A percentile compares a stretch with the other conserved stretches of the same genome.
Conservation (phyloP, 169 alveolate genomes). For the Plasmodium gallinaceum region DNA sequence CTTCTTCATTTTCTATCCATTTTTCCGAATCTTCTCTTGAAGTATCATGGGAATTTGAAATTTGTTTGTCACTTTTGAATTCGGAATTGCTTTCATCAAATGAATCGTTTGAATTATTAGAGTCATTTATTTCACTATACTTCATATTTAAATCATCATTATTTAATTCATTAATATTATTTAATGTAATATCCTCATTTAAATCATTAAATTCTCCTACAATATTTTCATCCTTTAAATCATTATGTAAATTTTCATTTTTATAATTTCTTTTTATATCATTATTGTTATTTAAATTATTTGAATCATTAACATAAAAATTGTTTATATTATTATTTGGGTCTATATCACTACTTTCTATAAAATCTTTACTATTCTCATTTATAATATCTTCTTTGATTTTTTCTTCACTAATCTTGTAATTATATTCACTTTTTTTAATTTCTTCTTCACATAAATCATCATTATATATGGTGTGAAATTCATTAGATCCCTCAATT, state of each 20-base stretch:
- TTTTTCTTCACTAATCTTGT: too few relatives aligned
- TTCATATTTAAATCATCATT: background rate
- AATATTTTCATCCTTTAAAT: background rate
- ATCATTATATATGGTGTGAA: too few relatives aligned
- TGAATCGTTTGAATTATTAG: background rate
- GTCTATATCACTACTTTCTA: background rate
- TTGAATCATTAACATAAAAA: background rate
- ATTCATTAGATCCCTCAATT: background rate
- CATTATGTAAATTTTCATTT: background rate
- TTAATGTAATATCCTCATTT: background rate
- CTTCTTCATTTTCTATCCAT: conserved; percentile 72
- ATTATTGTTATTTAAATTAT: conserved; percentile 16
- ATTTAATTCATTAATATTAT: background rate
- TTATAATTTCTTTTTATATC: background rate
- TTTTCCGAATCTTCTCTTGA: conserved; percentile 15
- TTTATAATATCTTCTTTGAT: too few relatives aligned
- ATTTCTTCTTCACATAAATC: too few relatives aligned
- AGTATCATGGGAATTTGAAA: background rate
- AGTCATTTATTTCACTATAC: background rate
- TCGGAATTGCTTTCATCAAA: conserved; percentile 11
- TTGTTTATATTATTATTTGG: background rate
- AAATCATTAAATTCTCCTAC: background rate
- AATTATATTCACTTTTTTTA: too few relatives aligned
- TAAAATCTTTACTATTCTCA: background rate
- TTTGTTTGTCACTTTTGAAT: conserved; percentile 1